These are phyloP conservation scores for Phanerochaete carnosa DNA, from an alignment of 768 basidiomycete genomes.

Conservation along the genomic window DNA sequence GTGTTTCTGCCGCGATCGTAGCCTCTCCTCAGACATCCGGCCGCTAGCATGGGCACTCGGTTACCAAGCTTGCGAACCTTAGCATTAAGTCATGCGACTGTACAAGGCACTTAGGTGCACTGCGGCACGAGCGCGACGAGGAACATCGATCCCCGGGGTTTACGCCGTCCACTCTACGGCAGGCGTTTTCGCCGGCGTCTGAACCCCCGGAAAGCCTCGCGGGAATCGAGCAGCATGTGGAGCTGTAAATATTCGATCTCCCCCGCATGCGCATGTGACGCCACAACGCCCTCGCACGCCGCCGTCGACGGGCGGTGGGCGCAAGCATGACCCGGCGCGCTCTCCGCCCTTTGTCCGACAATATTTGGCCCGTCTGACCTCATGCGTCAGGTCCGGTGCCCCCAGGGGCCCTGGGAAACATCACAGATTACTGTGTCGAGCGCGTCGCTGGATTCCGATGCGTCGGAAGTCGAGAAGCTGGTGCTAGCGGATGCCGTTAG, in stretches of 20 bases:
- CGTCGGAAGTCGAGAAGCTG: not conserved
- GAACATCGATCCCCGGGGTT: not conserved
- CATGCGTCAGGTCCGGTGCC: not conserved
- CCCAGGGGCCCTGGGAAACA: not conserved
- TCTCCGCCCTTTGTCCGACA: not conserved
- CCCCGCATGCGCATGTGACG: not conserved
- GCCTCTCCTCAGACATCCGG: not conserved
- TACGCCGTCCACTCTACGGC: not conserved
- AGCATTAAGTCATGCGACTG: too few relatives aligned
- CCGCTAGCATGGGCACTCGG: not conserved
- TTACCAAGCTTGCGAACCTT: not conserved
- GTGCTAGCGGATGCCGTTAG: not conserved
- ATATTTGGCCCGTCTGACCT: not conserved
- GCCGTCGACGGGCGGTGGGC: not conserved
- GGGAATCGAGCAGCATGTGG: not conserved
- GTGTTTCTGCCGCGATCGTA: not conserved
- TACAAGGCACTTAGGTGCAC: too few relatives aligned
- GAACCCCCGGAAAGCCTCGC: not conserved
- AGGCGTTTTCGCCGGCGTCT: not conserved
- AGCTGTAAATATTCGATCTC: not conserved
- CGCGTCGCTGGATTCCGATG: slow-evolving; percentile 1
- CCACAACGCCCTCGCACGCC: not conserved
- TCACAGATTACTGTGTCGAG: not conserved
- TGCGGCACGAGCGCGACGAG: too few relatives aligned
- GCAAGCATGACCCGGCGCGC: not conserved